Conservation (phyloP, 768 basidiomycete species). For the Termitomyces sp. region DNA sequence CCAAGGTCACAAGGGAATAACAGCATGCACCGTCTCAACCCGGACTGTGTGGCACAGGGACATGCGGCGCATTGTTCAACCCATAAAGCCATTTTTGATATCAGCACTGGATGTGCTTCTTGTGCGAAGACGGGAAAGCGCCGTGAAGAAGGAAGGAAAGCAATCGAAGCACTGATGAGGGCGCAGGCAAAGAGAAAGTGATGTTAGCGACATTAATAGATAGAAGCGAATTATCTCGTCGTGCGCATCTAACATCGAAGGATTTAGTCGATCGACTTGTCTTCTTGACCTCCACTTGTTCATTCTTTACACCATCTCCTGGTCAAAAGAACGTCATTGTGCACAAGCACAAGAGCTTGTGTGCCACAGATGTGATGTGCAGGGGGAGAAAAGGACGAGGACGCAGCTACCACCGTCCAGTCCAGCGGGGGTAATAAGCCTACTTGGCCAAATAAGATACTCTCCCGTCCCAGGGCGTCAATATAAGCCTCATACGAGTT, state of each 20-base stretch:
- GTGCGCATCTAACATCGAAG: background rate
- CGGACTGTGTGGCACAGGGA: slow-evolving; percentile 3
- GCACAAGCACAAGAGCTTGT: background rate
- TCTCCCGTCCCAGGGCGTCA: background rate
- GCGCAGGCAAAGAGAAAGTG: slow-evolving; percentile 2
- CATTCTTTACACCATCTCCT: background rate
- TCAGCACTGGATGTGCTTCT: background rate
- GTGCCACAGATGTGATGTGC: background rate
- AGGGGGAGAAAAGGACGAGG: background rate
- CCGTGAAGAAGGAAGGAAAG: slow-evolving; percentile 1
- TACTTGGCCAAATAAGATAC: background rate
- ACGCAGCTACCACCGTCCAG: background rate
- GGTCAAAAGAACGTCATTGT: background rate
- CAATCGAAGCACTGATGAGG: slow-evolving; percentile 1
- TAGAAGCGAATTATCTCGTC: background rate
- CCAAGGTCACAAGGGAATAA: slow-evolving; percentile 2
- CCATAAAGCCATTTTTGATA: slow-evolving; percentile 2
- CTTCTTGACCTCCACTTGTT: background rate
- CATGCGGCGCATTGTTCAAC: background rate
- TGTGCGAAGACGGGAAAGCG: background rate
- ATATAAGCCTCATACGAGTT: background rate
- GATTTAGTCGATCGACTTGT: background rate
- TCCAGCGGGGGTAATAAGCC: background rate
- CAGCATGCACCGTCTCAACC: slow-evolving; percentile 1
- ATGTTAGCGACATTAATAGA: background rate